Conservation (phyloP, 805 yeast genomes). For the Yarrowia osloensis region DNA sequence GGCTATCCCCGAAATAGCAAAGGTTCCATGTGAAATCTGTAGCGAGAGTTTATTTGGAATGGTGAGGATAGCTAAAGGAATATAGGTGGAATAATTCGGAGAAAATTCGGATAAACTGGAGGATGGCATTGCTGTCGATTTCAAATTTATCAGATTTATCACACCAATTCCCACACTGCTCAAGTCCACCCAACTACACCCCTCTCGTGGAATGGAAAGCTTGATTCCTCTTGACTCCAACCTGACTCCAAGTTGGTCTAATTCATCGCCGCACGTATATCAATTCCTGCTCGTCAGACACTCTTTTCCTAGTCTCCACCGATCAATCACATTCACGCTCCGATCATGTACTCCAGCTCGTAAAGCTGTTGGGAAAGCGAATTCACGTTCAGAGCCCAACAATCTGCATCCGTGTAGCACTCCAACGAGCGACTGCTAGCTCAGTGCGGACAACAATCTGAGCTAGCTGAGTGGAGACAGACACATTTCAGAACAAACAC, state of each 20-base stretch:
- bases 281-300: background rate
- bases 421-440: too few relatives aligned
- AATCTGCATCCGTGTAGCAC: too few relatives aligned
- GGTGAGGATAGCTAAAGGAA: too few relatives aligned
- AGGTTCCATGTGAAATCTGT: constrained; percentile 16
- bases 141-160: too few relatives aligned
- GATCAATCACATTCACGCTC: background rate
- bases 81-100: too few relatives aligned
- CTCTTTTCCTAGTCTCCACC: background rate
- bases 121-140: too few relatives aligned
- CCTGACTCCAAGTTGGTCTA: background rate
- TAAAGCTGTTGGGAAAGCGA: constrained; percentile 4
- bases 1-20: constrained; percentile 6
- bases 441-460: too few relatives aligned
- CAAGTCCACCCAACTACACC: too few relatives aligned
- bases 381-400: constrained; percentile 7
- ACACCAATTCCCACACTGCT: too few relatives aligned
- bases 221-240: background rate
- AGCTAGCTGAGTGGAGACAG: too few relatives aligned
- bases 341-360: background rate
- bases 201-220: background rate
- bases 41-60: background rate
- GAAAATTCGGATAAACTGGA: background rate
- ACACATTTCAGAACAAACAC: too few relatives aligned
- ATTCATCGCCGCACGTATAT: constrained; percentile 3